A percentile compares a stretch with the other conserved stretches of the same genome.
These are phyloP conservation scores for Saitozyma sp. DNA, from an alignment of 768 basidiomycete genomes.

Conservation along the genomic window DNA sequence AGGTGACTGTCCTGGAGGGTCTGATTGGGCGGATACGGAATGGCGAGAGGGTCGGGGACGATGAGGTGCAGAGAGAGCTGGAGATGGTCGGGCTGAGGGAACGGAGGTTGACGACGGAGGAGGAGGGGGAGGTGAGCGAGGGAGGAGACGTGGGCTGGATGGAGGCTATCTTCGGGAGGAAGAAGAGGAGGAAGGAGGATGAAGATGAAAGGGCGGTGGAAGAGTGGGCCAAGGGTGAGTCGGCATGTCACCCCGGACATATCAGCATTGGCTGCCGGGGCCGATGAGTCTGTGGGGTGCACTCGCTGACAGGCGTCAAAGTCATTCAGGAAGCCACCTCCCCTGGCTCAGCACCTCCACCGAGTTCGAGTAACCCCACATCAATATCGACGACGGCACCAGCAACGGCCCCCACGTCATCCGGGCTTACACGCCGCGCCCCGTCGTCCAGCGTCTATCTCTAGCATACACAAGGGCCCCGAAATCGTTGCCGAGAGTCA, in stretches of 20 bases:
- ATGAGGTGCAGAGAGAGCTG: conserved; percentile 46
- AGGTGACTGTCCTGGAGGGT: conserved; percentile 45
- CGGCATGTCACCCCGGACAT: neutral
- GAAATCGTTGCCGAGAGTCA: too few relatives aligned
- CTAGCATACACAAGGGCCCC: neutral
- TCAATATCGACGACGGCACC: neutral
- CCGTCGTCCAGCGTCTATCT: conserved; percentile 7
- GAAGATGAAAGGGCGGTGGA: conserved; percentile 27
- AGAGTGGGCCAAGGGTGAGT: conserved; percentile 31
- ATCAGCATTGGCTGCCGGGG: neutral
- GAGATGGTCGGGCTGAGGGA: conserved; percentile 53
- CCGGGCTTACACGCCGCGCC: neutral
- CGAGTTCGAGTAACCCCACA: neutral
- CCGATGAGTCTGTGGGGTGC: neutral
- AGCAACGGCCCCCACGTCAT: neutral
- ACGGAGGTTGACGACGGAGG: conserved; percentile 26
- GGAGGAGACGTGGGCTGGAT: conserved; percentile 41
- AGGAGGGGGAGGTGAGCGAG: conserved; percentile 21
- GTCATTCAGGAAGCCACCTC: conserved; percentile 2
- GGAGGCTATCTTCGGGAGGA: conserved; percentile 52
- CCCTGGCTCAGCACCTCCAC: neutral
- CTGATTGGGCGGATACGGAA: conserved; percentile 28
- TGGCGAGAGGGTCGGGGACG: conserved; percentile 25
- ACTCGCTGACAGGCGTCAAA: neutral
- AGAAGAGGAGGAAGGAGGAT: conserved; percentile 24